Conservation (phyloP, 225 moss, liverwort and hornwort species). For the Straminergon stramineum region DNA sequence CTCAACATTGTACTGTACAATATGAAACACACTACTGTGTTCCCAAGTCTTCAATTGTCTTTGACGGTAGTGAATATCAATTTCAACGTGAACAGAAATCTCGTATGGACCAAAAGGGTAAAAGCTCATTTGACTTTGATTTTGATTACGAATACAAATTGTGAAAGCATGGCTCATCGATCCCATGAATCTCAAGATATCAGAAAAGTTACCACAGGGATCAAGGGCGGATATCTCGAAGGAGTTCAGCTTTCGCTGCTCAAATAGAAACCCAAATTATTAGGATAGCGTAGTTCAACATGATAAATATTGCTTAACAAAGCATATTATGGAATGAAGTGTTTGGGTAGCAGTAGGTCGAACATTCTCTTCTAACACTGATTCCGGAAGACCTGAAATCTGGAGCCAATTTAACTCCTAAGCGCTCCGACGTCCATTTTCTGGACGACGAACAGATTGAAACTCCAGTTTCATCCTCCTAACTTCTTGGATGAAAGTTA, state of each 20-base stretch:
- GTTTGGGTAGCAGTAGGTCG: background rate
- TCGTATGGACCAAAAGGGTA: too few species aligned
- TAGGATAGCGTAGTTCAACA: background rate
- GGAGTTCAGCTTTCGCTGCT: background rate
- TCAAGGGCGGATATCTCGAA: background rate
- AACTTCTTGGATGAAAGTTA: too few species aligned
- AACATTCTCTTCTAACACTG: background rate
- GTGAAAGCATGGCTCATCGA: too few species aligned
- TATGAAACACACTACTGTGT: background rate
- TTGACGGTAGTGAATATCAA: background rate
- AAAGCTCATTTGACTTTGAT: too few species aligned
- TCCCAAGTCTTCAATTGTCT: background rate
- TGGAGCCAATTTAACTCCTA: background rate
- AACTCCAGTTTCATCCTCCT: too few species aligned
- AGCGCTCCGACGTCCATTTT: too few species aligned
- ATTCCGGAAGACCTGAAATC: background rate
- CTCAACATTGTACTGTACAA: slow-evolving; percentile 6
- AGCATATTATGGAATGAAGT: background rate
- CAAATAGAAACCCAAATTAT: background rate
- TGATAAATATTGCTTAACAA: too few species aligned
- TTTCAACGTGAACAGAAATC: too few species aligned
- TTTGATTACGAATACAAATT: too few species aligned
- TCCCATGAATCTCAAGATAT: too few species aligned
- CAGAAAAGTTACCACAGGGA: too few species aligned
- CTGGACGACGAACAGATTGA: too few species aligned